A percentile compares a stretch with the other conserved stretches of the same genome.
Conservation (phyloP, 495 filamentous ascomycete species). For the Lophiotrema nucula region DNA sequence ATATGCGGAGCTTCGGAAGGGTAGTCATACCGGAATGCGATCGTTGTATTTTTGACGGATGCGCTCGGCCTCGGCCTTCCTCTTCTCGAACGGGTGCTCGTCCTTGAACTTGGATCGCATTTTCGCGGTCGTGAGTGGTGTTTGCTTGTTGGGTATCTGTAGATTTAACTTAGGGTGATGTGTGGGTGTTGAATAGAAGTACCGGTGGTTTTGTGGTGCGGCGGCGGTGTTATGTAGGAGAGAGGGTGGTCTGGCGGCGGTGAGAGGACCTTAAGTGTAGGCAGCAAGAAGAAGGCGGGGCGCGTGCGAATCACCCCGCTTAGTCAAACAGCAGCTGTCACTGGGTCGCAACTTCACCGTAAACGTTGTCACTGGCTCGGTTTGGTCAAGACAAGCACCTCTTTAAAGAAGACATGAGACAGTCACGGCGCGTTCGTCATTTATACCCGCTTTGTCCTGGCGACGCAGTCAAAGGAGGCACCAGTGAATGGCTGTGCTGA, state of each 20-base stretch:
- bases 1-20: background rate
- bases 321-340: slow-evolving; percentile 1
- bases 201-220: slow-evolving; percentile 3
- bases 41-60: slow-evolving; percentile 99
- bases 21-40: slow-evolving; percentile 85
- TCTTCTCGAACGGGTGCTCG: slow-evolving; percentile 99
- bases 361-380: background rate
- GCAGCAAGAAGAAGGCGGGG: slow-evolving; percentile 21
- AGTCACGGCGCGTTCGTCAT: background rate
- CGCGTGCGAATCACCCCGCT: slow-evolving; percentile 21
- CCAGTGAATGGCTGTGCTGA: slow-evolving; percentile 30
- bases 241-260: slow-evolving; percentile 17
- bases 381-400: background rate
- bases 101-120: slow-evolving; percentile 99
- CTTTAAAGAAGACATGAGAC: background rate
- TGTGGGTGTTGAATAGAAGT: background rate
- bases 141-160: slow-evolving; percentile 1
- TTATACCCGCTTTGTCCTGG: slow-evolving; percentile 13
- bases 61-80: slow-evolving; percentile 97
- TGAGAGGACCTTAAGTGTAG: slow-evolving; percentile 23
- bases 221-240: slow-evolving; percentile 15
- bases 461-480: slow-evolving; percentile 12
- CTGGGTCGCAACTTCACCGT: background rate
- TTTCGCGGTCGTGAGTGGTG: slow-evolving; percentile 46
- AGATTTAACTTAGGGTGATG: too few species aligned